Conservation (phyloP, 2,329 filamentous ascomycete genomes). For the Chaetomium sp. region DNA sequence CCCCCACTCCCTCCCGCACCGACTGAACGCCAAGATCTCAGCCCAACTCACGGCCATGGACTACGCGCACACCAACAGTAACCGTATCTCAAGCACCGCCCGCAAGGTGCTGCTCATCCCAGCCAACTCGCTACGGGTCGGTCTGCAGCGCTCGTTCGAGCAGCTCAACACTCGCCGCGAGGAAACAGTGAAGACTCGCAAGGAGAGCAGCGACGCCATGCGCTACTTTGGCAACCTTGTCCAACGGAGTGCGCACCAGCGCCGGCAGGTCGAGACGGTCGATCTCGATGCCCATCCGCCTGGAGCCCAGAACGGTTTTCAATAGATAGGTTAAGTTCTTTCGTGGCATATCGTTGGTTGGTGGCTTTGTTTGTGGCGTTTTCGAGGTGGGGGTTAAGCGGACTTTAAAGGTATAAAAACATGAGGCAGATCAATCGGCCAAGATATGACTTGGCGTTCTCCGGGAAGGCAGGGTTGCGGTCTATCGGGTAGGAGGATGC, state of each 20-base stretch:
- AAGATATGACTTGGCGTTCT: too few relatives aligned
- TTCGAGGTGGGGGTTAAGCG: neutral
- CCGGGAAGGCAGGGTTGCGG: too few relatives aligned
- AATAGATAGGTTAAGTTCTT: neutral
- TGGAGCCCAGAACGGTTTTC: slow-evolving; percentile 4
- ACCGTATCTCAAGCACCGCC: slow-evolving; percentile 76
- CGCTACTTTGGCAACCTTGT: slow-evolving; percentile 90
- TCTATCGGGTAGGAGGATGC: too few relatives aligned
- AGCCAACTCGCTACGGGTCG: slow-evolving; percentile 76
- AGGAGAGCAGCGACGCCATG: slow-evolving; percentile 76
- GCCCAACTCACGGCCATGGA: slow-evolving; percentile 74
- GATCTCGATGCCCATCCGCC: slow-evolving; percentile 49
- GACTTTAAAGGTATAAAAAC: too few relatives aligned
- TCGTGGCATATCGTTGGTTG: neutral
- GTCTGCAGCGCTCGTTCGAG: slow-evolving; percentile 78
- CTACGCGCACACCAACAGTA: slow-evolving; percentile 84
- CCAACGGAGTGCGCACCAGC: slow-evolving; percentile 52
- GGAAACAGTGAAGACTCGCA: slow-evolving; percentile 73
- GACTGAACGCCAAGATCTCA: slow-evolving; percentile 78
- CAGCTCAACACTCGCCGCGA: slow-evolving; percentile 71
- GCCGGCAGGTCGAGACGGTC: slow-evolving; percentile 43
- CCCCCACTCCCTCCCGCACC: slow-evolving; percentile 78
- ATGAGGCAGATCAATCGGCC: too few relatives aligned
- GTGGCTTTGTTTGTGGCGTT: slow-evolving; percentile 1
- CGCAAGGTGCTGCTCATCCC: slow-evolving; percentile 84